Evolutionary conservation across 208 protist species (phyloP), one percentile per base, ranked within the genome.

Genomic region (Borovskyia barvae): DNA sequence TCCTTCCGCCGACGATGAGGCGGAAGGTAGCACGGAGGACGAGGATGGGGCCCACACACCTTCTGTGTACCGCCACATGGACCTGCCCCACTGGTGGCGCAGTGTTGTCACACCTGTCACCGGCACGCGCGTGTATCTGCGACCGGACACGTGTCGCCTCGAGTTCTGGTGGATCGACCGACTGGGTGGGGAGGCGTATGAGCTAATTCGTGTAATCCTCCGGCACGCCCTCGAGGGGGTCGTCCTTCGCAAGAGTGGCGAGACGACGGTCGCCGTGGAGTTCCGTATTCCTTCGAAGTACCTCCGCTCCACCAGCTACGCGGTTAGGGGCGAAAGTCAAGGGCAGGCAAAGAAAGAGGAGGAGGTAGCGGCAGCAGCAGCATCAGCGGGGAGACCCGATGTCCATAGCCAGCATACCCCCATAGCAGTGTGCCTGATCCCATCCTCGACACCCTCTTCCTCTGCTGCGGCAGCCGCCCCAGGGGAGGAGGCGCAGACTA

Each of bases 151-250:
- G 14, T 22, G 45, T 7, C 51, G 42, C 4, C 36, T 56, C n/a
- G 68, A 55, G 45, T 75, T 63, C 17, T 75, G 52, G 55, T 75
- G 68, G 68, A 60, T 75, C 14, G 68, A 75, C 25, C 68, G 56
- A 6, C 60, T 75, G 20, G 68, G 68, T 54, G 41, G 41, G 41
- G 68, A 75, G 50, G 68, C 68, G 0, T 51, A 69, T 28, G 58
- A 60, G 22, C 29, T 69, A 1, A 53, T 75, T 19, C 46, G 46
- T n/a, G 32, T 68, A 17, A 30, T 66, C 29, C 29, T 72, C 15
- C 17, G 40, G 43, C 59, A 73, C 55, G 30, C 37, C 2, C 14
- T 55, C 39, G 66, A 63, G 32, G 66, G 58, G 1, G 24, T 39
- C 3, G 66, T 73, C 45, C 14, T 49, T 35, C 66, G 66, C 24